Percentiles rank a stretch among this genome's conserved stretches.
These are phyloP conservation scores for Alternaria arbusti DNA, from an alignment of 2,329 filamentous ascomycete genomes.

Conservation along the genomic window DNA sequence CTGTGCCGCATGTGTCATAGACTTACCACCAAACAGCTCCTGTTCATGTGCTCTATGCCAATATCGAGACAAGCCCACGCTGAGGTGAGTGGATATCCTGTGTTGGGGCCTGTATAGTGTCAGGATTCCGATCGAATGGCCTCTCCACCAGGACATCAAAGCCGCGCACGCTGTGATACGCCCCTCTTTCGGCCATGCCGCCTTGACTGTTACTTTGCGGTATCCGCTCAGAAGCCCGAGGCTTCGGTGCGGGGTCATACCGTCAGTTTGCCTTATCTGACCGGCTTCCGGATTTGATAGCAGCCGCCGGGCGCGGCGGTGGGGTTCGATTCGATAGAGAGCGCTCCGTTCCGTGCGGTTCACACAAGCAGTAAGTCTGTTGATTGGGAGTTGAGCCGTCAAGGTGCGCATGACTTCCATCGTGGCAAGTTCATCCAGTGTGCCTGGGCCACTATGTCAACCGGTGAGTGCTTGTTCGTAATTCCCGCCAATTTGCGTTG, in stretches of 20 bases:
- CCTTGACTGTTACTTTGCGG: neutral
- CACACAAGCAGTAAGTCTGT: neutral
- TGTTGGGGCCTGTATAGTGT: neutral
- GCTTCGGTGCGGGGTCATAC: conserved; percentile 7
- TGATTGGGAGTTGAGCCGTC: conserved; percentile 7
- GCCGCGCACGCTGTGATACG: neutral
- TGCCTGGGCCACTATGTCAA: neutral
- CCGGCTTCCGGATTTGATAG: neutral
- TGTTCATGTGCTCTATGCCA: neutral
- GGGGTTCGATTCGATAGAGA: conserved; percentile 1
- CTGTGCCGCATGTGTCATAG: neutral
- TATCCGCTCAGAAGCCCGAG: neutral
- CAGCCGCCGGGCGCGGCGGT: neutral
- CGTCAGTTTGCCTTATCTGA: conserved; percentile 13
- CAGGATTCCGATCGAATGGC: neutral
- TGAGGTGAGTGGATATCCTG: neutral
- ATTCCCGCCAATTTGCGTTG: neutral
- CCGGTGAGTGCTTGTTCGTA: conserved; percentile 10
- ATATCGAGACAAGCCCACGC: neutral
- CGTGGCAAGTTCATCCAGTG: neutral
- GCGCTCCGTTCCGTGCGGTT: neutral
- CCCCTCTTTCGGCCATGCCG: neutral
- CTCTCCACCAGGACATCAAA: neutral
- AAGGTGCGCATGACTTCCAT: conserved; percentile 12
- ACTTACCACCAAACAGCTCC: neutral